Conservation (phyloP, 495 filamentous ascomycete genomes). For the Neurospora sp. region DNA sequence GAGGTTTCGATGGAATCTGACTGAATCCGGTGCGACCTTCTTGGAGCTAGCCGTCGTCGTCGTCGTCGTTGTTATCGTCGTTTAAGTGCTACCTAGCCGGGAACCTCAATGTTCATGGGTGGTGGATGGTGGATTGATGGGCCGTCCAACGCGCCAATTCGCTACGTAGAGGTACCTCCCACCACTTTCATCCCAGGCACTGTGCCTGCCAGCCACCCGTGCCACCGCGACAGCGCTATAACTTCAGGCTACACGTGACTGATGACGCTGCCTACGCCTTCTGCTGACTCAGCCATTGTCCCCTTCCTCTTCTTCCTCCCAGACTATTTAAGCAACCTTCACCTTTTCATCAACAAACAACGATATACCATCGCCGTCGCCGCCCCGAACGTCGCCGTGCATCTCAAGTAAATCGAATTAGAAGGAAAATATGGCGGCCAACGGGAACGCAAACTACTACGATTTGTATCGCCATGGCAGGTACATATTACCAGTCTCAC, state of each 20-base stretch:
- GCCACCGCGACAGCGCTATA: not conserved
- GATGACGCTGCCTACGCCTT: not conserved
- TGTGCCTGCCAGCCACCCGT: not conserved
- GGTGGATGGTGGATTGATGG: not conserved
- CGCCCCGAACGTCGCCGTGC: not conserved
- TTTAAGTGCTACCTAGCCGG: not conserved
- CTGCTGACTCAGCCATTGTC: conserved; percentile 9
- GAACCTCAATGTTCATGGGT: not conserved
- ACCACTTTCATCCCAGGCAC: conserved; percentile 2
- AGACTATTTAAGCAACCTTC: conserved; percentile 16
- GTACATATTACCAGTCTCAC: conserved; percentile 39
- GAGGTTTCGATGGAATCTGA: not conserved
- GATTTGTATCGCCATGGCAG: conserved; percentile 97
- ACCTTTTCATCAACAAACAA: conserved; percentile 11
- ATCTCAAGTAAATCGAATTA: not conserved
- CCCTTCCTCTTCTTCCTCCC: conserved; percentile 5
- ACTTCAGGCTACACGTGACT: conserved; percentile 1
- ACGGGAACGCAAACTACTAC: conserved; percentile 53
- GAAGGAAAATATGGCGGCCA: conserved; percentile 21
- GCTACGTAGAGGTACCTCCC: not conserved
- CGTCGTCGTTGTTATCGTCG: not conserved
- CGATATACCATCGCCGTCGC: not conserved
- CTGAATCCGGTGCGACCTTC: not conserved
- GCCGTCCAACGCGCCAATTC: conserved; percentile 2
- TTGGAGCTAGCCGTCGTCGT: not conserved